phyloP scores from a whole-genome alignment of 352 stramenopile genomes.

The Aphanomyces stellatus region DNA sequence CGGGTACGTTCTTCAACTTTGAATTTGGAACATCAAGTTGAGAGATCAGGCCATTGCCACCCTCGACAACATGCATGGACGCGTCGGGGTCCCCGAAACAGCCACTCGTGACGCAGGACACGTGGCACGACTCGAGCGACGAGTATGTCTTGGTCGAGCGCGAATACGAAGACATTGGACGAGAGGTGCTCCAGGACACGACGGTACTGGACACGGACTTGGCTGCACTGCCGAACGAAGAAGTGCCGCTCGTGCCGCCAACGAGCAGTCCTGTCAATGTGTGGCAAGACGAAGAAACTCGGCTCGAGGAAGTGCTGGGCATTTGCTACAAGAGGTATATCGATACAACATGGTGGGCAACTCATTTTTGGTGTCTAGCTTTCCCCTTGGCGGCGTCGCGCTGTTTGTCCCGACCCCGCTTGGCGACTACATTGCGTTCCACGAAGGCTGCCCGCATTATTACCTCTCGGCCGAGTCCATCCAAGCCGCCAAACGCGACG shows the following conservation, averaged over 20 bases:
- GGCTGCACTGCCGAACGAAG: background rate
- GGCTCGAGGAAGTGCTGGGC: constrained; percentile 58
- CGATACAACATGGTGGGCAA: background rate
- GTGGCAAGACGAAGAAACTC: constrained; percentile 25
- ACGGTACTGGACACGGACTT: background rate
- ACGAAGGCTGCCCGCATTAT: constrained; percentile 72
- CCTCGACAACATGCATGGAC: background rate
- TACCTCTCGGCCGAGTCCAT: constrained; percentile 76
- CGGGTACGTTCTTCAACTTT: constrained; percentile 9
- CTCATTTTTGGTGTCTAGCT: constrained; percentile 26
- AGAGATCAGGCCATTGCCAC: too few species aligned
- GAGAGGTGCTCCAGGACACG: constrained; percentile 52
- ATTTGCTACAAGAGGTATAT: constrained; percentile 69
- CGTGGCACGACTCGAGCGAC: constrained; percentile 42
- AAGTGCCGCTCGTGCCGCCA: background rate
- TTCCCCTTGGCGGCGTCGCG: constrained; percentile 53
- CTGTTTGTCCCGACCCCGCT: constrained; percentile 75
- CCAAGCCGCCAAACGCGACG: constrained; percentile 52
- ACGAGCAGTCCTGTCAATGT: background rate
- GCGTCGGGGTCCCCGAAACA: constrained; percentile 31
- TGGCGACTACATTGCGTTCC: constrained; percentile 80
- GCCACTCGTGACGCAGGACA: constrained; percentile 59
- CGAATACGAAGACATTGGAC: constrained; percentile 69
- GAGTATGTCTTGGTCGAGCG: constrained; percentile 79
- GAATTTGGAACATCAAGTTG: too few species aligned